A percentile compares a stretch with the other conserved stretches of the same genome.
Conservation (phyloP, 345 rosid genomes). For the Populus simonii region DNA sequence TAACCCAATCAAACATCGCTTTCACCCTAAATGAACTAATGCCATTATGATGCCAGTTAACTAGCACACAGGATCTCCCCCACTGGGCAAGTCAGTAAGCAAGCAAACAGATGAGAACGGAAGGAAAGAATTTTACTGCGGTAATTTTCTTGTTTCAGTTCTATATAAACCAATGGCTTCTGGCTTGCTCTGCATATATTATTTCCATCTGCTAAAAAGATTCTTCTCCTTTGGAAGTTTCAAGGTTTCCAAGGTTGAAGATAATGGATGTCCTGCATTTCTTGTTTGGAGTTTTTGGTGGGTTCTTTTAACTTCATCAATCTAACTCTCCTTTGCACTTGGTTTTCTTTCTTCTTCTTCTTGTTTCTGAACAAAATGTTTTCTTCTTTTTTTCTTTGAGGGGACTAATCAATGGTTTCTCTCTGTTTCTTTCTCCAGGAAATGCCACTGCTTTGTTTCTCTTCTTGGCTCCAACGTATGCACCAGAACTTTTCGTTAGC, state of each 20-base stretch:
- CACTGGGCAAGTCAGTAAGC: no score
- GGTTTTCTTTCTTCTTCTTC: slow-evolving; percentile 1
- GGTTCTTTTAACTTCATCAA: slow-evolving; percentile 11
- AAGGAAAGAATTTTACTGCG: not conserved
- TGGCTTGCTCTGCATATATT: not conserved
- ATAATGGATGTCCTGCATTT: slow-evolving; percentile 65
- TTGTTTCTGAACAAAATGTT: not conserved
- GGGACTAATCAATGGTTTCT: not conserved
- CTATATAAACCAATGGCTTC: slow-evolving; percentile 29
- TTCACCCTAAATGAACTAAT: not conserved
- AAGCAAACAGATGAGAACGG: slow-evolving; percentile 5
- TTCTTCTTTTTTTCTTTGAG: not conserved
- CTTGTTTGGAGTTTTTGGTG: slow-evolving; percentile 88
- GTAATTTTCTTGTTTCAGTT: not conserved
- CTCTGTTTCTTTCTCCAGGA: slow-evolving; percentile 36
- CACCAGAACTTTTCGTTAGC: not conserved
- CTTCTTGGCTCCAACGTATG: slow-evolving; percentile 87
- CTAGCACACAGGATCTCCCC: not conserved
- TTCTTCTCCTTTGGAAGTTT: not conserved
- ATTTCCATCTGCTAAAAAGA: not conserved
- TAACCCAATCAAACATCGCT: not conserved
- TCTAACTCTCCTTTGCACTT: slow-evolving; percentile 1
- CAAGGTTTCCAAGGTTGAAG: not conserved
- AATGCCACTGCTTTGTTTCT: slow-evolving; percentile 95
- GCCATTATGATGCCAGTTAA: not conserved